Evolutionary conservation across 2,329 filamentous ascomycete genomes (phyloP), one percentile per base, ranked within the genome.

Genomic region (Zarea fungicola): DNA sequence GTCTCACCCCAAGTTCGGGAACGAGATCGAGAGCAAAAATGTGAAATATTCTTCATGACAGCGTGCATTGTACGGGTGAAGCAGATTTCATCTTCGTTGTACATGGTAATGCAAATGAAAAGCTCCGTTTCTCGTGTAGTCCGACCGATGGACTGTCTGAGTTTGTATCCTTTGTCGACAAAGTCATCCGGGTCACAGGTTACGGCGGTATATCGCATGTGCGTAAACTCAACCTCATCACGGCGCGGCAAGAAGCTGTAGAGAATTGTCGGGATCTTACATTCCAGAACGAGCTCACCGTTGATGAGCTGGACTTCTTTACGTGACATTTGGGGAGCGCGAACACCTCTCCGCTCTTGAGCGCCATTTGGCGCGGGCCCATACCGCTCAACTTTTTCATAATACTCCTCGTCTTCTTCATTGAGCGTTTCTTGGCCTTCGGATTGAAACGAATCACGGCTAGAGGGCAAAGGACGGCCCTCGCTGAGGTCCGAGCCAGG

Each of bases 41-140:
- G 93, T 13, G 88, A 84, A 60, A 99, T 92, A 65, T 99, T 99
- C 66, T 95, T 90, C 88, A 99, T 95, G 49, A 99, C 89, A 48
- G 92, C 93, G 65, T 97, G 89, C 92, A 99, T 97, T 1, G 93
- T 99, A 40, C 93, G 83, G 6, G 93, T 96, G 60, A 99, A 99
- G 62, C 90, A 83, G 59, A 96, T 89, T 64, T 97, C 93, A 68
- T 96, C 88, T 69, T 99, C 93, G 68, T 99, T 99, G 74, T 96
- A 97, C 93, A 97, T 97, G 59, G 93, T 99, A 53, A 99, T 76
- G 64, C 91, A 96, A 60, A 99, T 95, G 65, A 97, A 93, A 7
- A 99, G 73, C 68, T 99, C 93, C 0, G 92, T 97, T 67, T 97
- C 91, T 54, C 93, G 83, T 23, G 84, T 75, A 1, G 88, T 95